These are phyloP conservation scores for Lumnitzera racemosa DNA, from an alignment of 345 rosid genomes.

Conservation along the genomic window DNA sequence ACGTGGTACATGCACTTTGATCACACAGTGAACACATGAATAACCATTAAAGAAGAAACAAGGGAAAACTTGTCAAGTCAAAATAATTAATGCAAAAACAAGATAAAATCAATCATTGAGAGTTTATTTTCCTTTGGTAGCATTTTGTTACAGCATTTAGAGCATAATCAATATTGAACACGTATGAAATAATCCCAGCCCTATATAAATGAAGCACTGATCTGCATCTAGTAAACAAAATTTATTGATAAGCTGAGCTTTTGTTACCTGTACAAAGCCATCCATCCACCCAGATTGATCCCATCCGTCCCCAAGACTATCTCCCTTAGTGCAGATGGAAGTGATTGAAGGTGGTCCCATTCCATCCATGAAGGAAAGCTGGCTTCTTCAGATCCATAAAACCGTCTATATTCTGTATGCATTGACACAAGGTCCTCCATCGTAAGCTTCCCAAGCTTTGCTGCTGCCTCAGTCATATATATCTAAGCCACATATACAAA, in stretches of 20 bases:
- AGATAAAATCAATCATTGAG: too few relatives aligned
- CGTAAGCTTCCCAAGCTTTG: constrained; percentile 64
- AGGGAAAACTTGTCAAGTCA: too few relatives aligned
- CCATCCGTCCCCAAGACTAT: constrained; percentile 51
- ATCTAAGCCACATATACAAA: constrained; percentile 11
- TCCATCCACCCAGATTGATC: constrained; percentile 68
- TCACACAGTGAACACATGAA: too few relatives aligned
- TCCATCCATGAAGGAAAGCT: constrained; percentile 59
- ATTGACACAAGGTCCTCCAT: constrained; percentile 85
- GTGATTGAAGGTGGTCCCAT: constrained; percentile 51
- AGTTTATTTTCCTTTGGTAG: too few relatives aligned
- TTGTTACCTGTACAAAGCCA: constrained; percentile 70
- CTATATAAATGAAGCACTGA: not conserved
- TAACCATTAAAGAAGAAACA: too few relatives aligned
- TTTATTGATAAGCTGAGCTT: not conserved
- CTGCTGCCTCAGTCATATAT: constrained; percentile 72
- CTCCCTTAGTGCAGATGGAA: constrained; percentile 45
- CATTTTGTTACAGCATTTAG: too few relatives aligned
- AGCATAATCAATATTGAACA: too few relatives aligned
- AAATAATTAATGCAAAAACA: too few relatives aligned
- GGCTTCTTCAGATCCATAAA: constrained; percentile 47
- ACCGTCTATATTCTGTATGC: constrained; percentile 55
- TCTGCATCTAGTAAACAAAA: not conserved
- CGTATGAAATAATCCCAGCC: too few relatives aligned
- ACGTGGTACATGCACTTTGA: too few relatives aligned